phyloP scores from a whole-genome alignment of 495 filamentous ascomycete genomes.

The Neurospora tetraspora region DNA sequence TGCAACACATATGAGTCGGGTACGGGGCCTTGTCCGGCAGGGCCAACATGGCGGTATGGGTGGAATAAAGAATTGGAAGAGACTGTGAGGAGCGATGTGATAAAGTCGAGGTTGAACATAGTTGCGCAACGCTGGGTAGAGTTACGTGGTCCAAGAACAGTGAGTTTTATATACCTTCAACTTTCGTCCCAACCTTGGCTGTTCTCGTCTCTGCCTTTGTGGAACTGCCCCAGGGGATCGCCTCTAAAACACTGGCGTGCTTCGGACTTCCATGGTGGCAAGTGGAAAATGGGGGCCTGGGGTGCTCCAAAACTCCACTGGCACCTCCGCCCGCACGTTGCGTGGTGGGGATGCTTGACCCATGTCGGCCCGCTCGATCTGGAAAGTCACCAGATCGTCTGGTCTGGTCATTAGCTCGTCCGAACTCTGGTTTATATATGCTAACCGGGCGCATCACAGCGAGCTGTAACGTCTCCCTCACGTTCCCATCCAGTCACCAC shows the following conservation, averaged over 20 bases:
- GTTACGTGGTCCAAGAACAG: conserved; percentile 12
- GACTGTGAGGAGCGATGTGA: not conserved
- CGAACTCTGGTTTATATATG: not conserved
- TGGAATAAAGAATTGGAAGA: conserved; percentile 9
- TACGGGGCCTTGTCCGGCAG: conserved; percentile 9
- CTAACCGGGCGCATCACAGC: conserved; percentile 6
- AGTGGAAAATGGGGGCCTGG: not conserved
- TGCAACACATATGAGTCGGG: conserved; percentile 14
- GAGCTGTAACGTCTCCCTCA: not conserved
- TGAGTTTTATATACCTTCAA: conserved; percentile 9
- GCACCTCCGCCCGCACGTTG: not conserved
- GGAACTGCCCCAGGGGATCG: not conserved
- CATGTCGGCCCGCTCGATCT: not conserved
- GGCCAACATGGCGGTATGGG: conserved; percentile 6
- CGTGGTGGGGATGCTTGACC: not conserved
- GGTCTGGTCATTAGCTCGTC: not conserved
- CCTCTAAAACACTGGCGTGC: not conserved
- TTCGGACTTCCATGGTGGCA: not conserved
- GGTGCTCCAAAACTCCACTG: not conserved
- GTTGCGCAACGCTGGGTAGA: conserved; percentile 25
- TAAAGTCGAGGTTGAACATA: conserved; percentile 15
- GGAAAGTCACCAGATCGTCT: not conserved
- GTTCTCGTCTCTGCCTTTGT: not conserved
- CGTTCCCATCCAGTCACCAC: not conserved
- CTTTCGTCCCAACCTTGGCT: not conserved